Evolutionary conservation across 192 early-diverging fungal species (phyloP).

Genomic region (Umbelopsis sp.): DNA sequence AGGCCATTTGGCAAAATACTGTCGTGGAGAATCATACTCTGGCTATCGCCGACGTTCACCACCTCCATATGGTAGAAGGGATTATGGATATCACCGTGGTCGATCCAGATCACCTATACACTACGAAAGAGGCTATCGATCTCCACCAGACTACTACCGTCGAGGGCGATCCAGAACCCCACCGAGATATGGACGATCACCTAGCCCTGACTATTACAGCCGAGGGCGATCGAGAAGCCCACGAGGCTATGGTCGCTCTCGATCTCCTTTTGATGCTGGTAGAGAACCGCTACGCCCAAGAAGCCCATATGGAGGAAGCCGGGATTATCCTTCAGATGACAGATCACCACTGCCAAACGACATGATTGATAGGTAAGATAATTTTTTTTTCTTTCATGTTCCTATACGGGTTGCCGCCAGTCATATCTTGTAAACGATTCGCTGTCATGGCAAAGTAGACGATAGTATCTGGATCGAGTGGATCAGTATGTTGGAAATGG

Average conservation of each 20-base stretch:
- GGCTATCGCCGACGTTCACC: background rate
- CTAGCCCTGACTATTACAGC: constrained; percentile 43
- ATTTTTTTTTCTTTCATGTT: background rate
- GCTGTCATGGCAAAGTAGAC: background rate
- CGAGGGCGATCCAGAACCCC: constrained; percentile 37
- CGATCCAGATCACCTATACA: constrained; percentile 8
- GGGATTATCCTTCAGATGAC: constrained; percentile 3
- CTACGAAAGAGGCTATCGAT: constrained; percentile 26
- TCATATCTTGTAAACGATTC: background rate
- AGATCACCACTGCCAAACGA: constrained; percentile 13
- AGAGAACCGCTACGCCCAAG: constrained; percentile 19
- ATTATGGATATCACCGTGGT: background rate
- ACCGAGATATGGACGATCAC: constrained; percentile 33
- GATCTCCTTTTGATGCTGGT: constrained; percentile 36
- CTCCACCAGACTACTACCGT: constrained; percentile 41
- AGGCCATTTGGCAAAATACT: constrained; percentile 54
- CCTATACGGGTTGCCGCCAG: background rate
- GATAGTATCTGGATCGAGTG: background rate
- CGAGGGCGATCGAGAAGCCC: constrained; percentile 21
- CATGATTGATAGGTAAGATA: background rate
- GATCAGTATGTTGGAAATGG: background rate
- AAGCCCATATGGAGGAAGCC: constrained; percentile 37
- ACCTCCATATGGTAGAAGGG: constrained; percentile 13
- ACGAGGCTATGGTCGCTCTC: constrained; percentile 38
- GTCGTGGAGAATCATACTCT: constrained; percentile 24